Evolutionary conservation across 2,329 filamentous ascomycete species (phyloP).

Genomic region (Ophiostoma tasmaniense): DNA sequence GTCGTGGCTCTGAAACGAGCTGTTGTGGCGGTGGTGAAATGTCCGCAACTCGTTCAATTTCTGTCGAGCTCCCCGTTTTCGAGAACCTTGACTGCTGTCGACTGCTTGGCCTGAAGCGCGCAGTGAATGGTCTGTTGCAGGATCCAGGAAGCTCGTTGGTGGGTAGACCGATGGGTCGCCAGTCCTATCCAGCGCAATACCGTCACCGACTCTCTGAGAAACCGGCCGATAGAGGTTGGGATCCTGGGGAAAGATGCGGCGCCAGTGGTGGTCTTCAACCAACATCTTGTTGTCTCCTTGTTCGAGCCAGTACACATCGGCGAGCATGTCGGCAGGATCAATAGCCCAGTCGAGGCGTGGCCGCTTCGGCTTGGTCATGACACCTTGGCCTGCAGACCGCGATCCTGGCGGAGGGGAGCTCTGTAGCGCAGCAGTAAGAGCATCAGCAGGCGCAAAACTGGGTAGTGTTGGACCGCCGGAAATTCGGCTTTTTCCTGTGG

Average conservation of each 20-base stretch:
- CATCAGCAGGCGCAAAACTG: constrained; percentile 39
- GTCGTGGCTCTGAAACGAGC: constrained; percentile 38
- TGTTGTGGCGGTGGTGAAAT: constrained; percentile 46
- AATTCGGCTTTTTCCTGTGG: constrained; percentile 26
- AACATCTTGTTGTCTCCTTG: constrained; percentile 69
- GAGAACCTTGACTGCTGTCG: constrained; percentile 39
- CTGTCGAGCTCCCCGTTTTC: constrained; percentile 48
- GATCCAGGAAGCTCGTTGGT: background rate
- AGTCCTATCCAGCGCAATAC: background rate
- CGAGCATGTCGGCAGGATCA: constrained; percentile 74
- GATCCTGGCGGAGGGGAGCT: constrained; percentile 36
- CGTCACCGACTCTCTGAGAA: constrained; percentile 18
- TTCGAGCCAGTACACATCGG: constrained; percentile 86
- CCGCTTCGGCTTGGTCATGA: constrained; percentile 53
- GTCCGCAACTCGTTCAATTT: constrained; percentile 50
- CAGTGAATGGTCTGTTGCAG: background rate
- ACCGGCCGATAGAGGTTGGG: constrained; percentile 25
- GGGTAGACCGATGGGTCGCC: background rate
- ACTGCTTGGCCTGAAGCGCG: background rate
- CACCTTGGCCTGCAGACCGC: constrained; percentile 20
- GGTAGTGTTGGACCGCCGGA: constrained; percentile 32
- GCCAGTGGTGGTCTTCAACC: constrained; percentile 71
- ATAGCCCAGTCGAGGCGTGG: constrained; percentile 79
- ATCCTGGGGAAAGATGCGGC: constrained; percentile 55
- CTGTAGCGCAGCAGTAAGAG: constrained; percentile 30